Percentiles rank a stretch among this genome's conserved stretches.
These are phyloP conservation scores for Albugo laibachii DNA, from an alignment of 352 stramenopile genomes.

Conservation along the genomic window DNA sequence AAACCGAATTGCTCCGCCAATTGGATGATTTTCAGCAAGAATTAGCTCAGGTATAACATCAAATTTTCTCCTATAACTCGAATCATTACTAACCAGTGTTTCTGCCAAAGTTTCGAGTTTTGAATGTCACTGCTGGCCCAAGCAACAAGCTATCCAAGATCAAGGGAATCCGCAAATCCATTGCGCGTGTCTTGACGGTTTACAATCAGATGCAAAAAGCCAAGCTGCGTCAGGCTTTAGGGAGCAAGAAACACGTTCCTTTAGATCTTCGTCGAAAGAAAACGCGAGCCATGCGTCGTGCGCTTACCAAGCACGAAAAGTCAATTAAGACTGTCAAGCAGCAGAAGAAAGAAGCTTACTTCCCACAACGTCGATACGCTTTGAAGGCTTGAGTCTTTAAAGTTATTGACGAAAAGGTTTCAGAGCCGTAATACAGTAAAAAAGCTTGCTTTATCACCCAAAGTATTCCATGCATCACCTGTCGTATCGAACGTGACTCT, in stretches of 20 bases:
- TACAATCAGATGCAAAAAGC: conserved; percentile 99
- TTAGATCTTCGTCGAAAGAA: conserved; percentile 98
- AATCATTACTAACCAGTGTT: neutral
- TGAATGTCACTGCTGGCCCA: conserved; percentile 97
- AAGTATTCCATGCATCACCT: neutral
- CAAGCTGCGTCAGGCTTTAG: conserved; percentile 87
- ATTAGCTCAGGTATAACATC: conserved; percentile 56
- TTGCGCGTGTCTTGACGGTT: conserved; percentile 97
- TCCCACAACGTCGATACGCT: conserved; percentile 91
- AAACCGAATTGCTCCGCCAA: conserved; percentile 95
- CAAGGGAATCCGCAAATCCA: conserved; percentile 96
- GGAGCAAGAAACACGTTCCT: conserved; percentile 92
- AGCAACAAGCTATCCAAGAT: conserved; percentile 99
- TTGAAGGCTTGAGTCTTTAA: conserved; percentile 90
- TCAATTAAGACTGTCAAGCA: conserved; percentile 86
- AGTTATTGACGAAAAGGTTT: neutral
- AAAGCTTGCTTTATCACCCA: neutral
- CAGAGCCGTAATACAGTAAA: neutral
- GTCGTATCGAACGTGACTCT: no score
- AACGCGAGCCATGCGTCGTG: conserved; percentile 94
- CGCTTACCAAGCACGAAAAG: conserved; percentile 90
- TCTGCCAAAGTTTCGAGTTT: conserved; percentile 83
- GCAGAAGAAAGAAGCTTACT: conserved; percentile 92
- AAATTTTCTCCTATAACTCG: neutral
- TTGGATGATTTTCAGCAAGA: conserved; percentile 98